Evolutionary conservation across 1,284 basidiomycete species (phyloP), one percentile per base, ranked within the genome.

Genomic region (Moesziomyces antarcticus): DNA sequence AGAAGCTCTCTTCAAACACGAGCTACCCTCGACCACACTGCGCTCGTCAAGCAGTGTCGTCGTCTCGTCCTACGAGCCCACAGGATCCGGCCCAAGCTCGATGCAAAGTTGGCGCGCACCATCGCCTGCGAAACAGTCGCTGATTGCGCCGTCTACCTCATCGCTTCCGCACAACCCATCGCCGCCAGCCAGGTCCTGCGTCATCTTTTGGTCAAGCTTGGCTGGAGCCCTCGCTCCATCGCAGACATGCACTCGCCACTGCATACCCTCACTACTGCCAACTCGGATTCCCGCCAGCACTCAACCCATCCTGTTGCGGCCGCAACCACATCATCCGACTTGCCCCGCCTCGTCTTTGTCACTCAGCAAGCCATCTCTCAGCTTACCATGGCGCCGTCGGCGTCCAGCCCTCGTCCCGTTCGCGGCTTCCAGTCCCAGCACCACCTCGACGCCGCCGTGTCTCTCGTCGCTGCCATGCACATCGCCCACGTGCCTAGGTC

Each of bases 121-220:
- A 51, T 62, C 21, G 49, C 49, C 3, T 46, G 13, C 40, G 58
- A 68, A n/a, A 68, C 59, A 11, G 33, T 45, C 8, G 33, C 56
- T 44, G 66, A 68, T 33, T 55, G 66, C 44, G 55, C 59, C 20
- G 25, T 58, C 24, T 45, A 57, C 37, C 55, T 68, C 14, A 33
- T 43, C 7, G 58, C 55, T 22, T 49, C 65, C 18, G 54, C 42
- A 18, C 55, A 68, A 7, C 45, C 52, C 7, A 27, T 62, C 21
- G 41, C 48, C 40, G 66, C 66, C 24, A 50, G 46, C 40, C 56
- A 46, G 18, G 42, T 62, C 9, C 18, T 68, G 21, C 66, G 66
- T 16, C 56, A 68, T 47, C 35, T 53, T 18, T 33, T 68, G n/a
- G 45, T 68, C 42, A 62, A 62, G 55, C 55, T 68, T n/a, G 55